Conservation (phyloP, 371 early-diverging fungal species). For the Zychaea mexicana region DNA sequence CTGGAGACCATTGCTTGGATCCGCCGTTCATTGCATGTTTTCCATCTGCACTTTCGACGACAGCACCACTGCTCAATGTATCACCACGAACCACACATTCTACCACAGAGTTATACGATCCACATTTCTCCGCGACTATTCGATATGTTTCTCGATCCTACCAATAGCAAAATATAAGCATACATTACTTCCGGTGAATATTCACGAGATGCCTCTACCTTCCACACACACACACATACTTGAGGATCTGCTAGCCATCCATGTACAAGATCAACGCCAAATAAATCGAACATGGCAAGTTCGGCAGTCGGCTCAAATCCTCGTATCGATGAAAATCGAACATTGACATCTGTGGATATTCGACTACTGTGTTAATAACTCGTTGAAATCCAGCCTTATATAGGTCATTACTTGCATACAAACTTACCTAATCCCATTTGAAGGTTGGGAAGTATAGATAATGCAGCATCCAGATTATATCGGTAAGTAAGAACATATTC, state of each 20-base stretch:
- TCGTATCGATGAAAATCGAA: constrained; percentile 73
- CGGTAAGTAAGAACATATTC: constrained; percentile 40
- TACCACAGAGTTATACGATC: constrained; percentile 79
- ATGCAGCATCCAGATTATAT: constrained; percentile 42
- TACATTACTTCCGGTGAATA: background rate
- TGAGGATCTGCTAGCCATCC: constrained; percentile 89
- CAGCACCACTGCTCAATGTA: constrained; percentile 42
- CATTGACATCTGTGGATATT: constrained; percentile 82
- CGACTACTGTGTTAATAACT: background rate
- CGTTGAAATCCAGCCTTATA: background rate
- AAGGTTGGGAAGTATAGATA: constrained; percentile 58
- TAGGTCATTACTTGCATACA: too few relatives aligned
- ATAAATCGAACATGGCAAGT: constrained; percentile 78
- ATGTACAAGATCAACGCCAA: constrained; percentile 81
- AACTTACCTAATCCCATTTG: constrained; percentile 47
- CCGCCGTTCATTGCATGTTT: background rate
- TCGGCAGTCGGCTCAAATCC: constrained; percentile 81
- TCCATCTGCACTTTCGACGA: constrained; percentile 29
- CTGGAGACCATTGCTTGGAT: constrained; percentile 15
- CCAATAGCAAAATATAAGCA: background rate
- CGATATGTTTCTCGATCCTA: constrained; percentile 59
- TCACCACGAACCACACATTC: constrained; percentile 78
- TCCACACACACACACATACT: constrained; percentile 14
- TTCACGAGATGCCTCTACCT: background rate
- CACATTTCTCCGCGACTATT: constrained; percentile 54